Evolutionary conservation across 2,329 filamentous ascomycete genomes (phyloP).

Genomic region (Alternaria gaisen): DNA sequence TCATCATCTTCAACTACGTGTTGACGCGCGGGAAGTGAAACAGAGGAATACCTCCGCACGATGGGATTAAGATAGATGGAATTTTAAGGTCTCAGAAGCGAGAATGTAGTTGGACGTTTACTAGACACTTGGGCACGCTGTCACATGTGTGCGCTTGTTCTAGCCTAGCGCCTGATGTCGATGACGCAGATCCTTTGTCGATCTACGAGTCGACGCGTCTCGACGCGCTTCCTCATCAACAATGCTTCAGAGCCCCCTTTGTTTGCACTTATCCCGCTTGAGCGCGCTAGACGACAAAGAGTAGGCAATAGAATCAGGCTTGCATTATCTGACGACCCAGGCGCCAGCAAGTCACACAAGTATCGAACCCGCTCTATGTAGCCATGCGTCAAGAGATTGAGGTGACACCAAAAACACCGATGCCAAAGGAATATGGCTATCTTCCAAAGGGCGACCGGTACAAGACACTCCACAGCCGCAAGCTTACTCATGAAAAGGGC

Average conservation of each 20-base stretch:
- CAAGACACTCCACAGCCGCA: constrained; percentile 46
- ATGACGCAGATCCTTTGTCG: neutral
- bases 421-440: constrained; percentile 45
- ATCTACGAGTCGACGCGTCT: neutral
- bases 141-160: neutral
- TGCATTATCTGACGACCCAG: neutral
- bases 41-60: neutral
- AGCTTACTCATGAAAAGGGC: constrained; percentile 41
- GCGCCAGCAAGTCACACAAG: neutral
- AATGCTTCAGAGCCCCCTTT: neutral
- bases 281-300: neutral
- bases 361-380: neutral
- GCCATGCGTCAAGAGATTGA: constrained; percentile 30
- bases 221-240: neutral
- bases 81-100: neutral
- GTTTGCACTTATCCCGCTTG: neutral
- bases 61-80: neutral
- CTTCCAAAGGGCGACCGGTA: constrained; percentile 47
- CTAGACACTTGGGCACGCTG: neutral
- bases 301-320: accelerated
- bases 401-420: constrained; percentile 28
- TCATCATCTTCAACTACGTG: neutral
- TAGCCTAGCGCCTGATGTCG: constrained; percentile 1
- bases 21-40: neutral
- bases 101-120: neutral